Conservation (phyloP, 2,329 filamentous ascomycete genomes). For the Exophiala viscosa region DNA sequence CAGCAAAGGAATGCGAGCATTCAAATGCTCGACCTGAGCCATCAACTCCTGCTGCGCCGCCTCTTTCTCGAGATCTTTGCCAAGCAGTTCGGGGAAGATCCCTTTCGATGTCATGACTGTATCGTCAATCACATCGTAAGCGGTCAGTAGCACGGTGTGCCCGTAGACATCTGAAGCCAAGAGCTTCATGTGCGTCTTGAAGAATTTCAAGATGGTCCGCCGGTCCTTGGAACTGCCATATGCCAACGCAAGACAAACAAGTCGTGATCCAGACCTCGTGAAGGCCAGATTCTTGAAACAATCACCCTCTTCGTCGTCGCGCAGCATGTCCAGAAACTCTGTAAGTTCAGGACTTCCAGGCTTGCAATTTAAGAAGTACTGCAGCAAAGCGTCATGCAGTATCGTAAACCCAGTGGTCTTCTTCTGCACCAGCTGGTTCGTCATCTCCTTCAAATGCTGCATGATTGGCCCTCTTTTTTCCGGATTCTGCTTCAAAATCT, state of each 20-base stretch:
- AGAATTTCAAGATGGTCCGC: constrained; percentile 80
- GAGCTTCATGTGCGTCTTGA: constrained; percentile 81
- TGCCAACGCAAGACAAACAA: constrained; percentile 78
- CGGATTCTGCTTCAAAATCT: constrained; percentile 71
- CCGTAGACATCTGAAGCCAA: constrained; percentile 78
- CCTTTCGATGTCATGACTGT: constrained; percentile 83
- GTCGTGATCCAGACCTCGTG: constrained; percentile 78
- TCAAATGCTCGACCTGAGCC: constrained; percentile 42
- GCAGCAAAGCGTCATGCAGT: constrained; percentile 95
- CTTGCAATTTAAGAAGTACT: constrained; percentile 82
- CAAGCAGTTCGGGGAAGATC: constrained; percentile 81
- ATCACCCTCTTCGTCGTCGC: constrained; percentile 86
- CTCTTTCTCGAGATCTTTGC: constrained; percentile 53
- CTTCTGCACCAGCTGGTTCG: constrained; percentile 92
- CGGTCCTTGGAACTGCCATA: constrained; percentile 88
- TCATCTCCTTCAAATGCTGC: constrained; percentile 77
- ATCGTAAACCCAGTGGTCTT: constrained; percentile 96
- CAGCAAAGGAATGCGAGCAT: constrained; percentile 63
- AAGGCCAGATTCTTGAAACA: constrained; percentile 94
- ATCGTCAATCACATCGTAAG: constrained; percentile 90
- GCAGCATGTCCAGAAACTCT: constrained; percentile 85
- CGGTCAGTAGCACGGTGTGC: constrained; percentile 76
- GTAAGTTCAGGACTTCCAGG: constrained; percentile 74
- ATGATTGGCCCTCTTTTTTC: constrained; percentile 86
- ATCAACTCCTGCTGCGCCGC: constrained; percentile 43